Evolutionary conservation across 768 basidiomycete genomes (phyloP), one percentile per base, ranked within the genome.

Genomic region (Trametes cingulata): DNA sequence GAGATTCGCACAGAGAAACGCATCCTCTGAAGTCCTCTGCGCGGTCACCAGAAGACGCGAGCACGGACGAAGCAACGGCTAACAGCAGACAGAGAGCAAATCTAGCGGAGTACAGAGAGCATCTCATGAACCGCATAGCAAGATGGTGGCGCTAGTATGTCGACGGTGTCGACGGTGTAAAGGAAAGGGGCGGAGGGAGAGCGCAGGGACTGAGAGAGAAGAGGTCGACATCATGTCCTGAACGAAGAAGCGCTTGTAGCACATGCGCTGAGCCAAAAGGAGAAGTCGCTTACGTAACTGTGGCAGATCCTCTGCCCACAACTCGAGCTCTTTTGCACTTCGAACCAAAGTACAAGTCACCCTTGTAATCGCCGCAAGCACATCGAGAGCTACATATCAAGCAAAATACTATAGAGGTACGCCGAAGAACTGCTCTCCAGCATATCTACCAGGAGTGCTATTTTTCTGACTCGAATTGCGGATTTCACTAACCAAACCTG

Each of bases 41-140:
- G 19, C 69, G 65, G 52, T 74, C 71, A 15, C 72, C 70, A 20
- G 69, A 66, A 3, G 71, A 72, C 19, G 88, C 87, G 7, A 58
- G 33, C 1, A 49, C 51, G 12, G 25, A 12, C 5, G 35, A 2
- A 6, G 37, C 41, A 17, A 64, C 24, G 8, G 52, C 19, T 2
- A 63, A 22, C 0, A 67, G 27, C 8, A 56, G 15, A 24, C 27
- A 8, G 14, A 52, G 56, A 27, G 33, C 52, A 17, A 15, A 53
- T n/a, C 22, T 13, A 7, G n/a, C n/a, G 6, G 14, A 20, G 10
- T 13, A 39, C 20, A 22, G 12, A 6, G 35, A 4, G 10, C 15
- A 35, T 6, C 15, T 49, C 3, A 19, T 6, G 7, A 9, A 7
- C 7, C 33, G 6, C 33, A 35, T 45, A 22, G 2, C 43, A 2